Evolutionary conservation across 1,139 yeast genomes (phyloP), one percentile per base, ranked within the genome.

Genomic region (Hansenula sp.): DNA sequence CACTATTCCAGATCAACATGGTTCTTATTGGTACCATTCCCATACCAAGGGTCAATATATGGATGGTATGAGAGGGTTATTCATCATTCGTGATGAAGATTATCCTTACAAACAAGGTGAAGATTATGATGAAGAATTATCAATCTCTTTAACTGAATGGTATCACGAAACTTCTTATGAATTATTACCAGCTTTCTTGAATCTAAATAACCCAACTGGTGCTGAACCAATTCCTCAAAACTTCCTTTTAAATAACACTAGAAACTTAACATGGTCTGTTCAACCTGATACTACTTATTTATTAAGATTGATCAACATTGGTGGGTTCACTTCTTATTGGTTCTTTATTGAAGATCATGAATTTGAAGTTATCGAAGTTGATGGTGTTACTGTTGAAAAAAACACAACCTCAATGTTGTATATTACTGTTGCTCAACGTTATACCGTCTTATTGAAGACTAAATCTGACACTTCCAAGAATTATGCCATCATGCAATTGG

Each of bases 21-120:
- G 98, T 50, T 78, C 96, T 5, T 91, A 76, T 71, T 91, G 98
- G 98, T 91, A 91, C 70, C 98, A 91, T 65, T 85, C 96, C 13
- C 98, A 91, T 66, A 77, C 87, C 25, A 74, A 77, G 12, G 84
- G 87, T 47, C 96, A 90, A 62, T 91, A 90, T 60, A 87, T 93
- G 58, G 97, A 91, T 63, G 98, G 98, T 51, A 76, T 90, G 72
- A 78, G 96, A 63, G 96, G 89, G 50, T 67, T 84, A 33, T 75
- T 91, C 50, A 76, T 91, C 46, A 82, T 91, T 52, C 74, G 77
- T 47, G 87, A 84, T 51, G 71, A 71, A 17, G 68, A 72, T 28
- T 76, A 72, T 47, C 75, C 77, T 39, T 75, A 68, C 54, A 62
- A 62, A 38, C 50, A 61, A 43, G 77, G 78, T 9, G 78, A 70